Conservation (phyloP, 345 rosid species). For the Citrus trifoliata region DNA sequence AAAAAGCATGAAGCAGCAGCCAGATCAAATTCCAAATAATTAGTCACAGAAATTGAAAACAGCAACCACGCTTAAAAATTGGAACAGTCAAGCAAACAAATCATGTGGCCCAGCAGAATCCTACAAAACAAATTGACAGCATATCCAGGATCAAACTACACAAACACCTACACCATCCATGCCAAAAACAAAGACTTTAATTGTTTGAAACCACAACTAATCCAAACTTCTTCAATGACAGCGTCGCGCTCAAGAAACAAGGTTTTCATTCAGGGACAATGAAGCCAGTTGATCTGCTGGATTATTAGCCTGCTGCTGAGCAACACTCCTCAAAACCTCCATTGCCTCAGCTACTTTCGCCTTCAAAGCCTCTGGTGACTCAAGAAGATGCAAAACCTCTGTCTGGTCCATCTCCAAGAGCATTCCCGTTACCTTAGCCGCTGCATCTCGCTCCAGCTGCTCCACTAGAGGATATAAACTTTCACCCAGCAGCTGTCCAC, state of each 20-base stretch:
- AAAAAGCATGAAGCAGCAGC: no score
- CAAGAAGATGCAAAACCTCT: constrained; percentile 73
- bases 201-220: neutral
- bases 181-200: neutral
- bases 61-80: neutral
- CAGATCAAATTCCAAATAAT: no score
- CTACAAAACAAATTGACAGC: neutral
- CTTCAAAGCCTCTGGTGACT: constrained; percentile 65
- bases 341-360: constrained; percentile 70
- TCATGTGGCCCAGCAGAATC: neutral
- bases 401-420: constrained; percentile 90
- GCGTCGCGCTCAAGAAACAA: constrained; percentile 31
- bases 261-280: constrained; percentile 54
- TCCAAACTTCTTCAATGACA: neutral
- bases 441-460: constrained; percentile 62
- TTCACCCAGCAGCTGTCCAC: constrained; percentile 68
- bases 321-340: constrained; percentile 63
- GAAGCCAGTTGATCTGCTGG: constrained; percentile 58
- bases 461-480: constrained; percentile 70
- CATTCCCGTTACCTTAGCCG: constrained; percentile 81
- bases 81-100: neutral
- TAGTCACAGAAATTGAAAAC: no score
- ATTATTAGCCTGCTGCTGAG: constrained; percentile 42
- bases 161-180: neutral
- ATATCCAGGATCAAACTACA: neutral